Evolutionary conservation across 163 green algal genomes (phyloP), one percentile per base, ranked within the genome.

Genomic region (Trebouxia gelatinosa): DNA sequence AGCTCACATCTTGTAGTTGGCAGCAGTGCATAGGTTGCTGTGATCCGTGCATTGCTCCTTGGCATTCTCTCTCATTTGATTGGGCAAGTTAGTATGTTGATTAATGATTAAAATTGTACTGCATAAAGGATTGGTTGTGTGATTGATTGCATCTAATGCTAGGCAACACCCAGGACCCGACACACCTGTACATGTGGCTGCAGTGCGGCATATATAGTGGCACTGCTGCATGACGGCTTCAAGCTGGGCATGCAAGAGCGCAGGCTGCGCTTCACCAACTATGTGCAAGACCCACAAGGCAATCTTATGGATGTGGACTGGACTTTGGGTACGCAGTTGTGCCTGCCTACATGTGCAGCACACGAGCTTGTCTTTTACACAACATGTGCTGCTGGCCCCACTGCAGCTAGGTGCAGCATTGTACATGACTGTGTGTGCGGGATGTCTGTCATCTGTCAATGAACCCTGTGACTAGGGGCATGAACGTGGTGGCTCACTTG

Each of bases 191-290:
- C n/a, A 26, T 43, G 34, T 59, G n/a, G 59, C 13, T 81, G 77
- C 77, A 87, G 82, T 37, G 86, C 89, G 0, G 88, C 89, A 19
- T 92, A 91, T 67, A 86, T 88, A 9, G 81, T 90, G 54, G 80
- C 83, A 9, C 61, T 91, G 31, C 82, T 93, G 76, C 83, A 89
- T 50, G 66, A 86, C 21, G 84, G 83, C 9, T 64, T 93, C 28
- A 84, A 85, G 31, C 29, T 93, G 19, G 77, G 75, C 11, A 76
- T 88, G 75, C 66, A 90, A 29, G 84, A 90, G 70, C 37, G 70
- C 26, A 43, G 59, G 2, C 76, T 93, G 23, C 50, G 19, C 29
- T 92, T 88, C 77, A 88, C 85, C 61, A 89, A 92, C 80, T 82
- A 62, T 19, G 74, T 93, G 23, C 40, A 43, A 13, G 50, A 72